Conservation (phyloP, 495 filamentous ascomycete genomes). For the Penicillium daleae region DNA sequence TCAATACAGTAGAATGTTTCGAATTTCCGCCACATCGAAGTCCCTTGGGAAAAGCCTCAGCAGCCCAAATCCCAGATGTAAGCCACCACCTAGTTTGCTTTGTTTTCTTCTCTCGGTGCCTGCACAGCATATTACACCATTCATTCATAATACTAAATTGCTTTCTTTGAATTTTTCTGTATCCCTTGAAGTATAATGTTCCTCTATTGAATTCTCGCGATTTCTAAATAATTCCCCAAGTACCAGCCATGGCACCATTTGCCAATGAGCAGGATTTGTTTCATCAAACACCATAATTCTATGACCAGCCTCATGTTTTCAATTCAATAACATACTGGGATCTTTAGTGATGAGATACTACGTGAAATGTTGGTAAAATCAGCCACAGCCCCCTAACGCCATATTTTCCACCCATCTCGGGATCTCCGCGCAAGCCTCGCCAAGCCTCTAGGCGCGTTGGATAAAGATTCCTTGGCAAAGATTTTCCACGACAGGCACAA, state of each 20-base stretch:
- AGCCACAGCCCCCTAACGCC: background rate
- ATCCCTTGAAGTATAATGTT: too few species aligned
- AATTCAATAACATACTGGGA: too few species aligned
- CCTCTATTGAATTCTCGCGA: too few species aligned
- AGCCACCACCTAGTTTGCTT: background rate
- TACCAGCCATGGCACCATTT: too few species aligned
- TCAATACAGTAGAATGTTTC: background rate
- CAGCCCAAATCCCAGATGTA: background rate
- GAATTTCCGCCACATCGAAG: background rate
- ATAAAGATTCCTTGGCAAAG: background rate
- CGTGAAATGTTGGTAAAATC: background rate
- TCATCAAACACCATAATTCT: too few species aligned
- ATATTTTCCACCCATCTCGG: background rate
- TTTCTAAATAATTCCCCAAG: too few species aligned
- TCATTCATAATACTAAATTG: background rate
- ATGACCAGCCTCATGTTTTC: too few species aligned
- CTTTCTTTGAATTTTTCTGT: too few species aligned
- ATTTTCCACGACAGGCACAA: background rate
- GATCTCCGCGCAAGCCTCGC: conserved; percentile 1
- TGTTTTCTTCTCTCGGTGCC: background rate
- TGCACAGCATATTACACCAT: background rate
- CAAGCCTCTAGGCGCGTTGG: background rate
- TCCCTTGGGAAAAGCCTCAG: background rate
- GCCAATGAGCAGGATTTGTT: too few species aligned
- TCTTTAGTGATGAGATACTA: background rate